phyloP scores from a whole-genome alignment of 495 filamentous ascomycete genomes.

The Penicillium paradoxum region DNA sequence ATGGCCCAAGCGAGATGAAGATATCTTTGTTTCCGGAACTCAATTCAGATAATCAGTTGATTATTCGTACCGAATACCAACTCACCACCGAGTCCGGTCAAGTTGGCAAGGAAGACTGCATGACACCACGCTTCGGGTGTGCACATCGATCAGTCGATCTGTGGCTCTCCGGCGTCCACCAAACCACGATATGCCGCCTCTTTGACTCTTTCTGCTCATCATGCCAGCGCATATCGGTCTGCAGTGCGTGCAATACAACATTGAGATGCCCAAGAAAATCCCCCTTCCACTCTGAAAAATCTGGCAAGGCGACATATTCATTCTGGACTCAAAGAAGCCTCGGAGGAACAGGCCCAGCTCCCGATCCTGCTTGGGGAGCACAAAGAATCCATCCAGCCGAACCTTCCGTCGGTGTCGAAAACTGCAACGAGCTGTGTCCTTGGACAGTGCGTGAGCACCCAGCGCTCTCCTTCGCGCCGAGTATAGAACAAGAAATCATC shows the following conservation, averaged over 20 bases:
- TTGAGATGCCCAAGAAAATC: constrained; percentile 39
- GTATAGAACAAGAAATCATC: constrained; percentile 35
- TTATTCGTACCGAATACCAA: constrained; percentile 40
- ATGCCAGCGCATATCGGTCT: constrained; percentile 39
- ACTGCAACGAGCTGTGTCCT: constrained; percentile 42
- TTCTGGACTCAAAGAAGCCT: constrained; percentile 41
- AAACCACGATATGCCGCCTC: constrained; percentile 38
- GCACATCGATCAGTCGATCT: constrained; percentile 44
- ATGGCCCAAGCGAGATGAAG: constrained; percentile 37
- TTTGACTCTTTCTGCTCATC: constrained; percentile 36
- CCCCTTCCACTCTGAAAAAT: constrained; percentile 23
- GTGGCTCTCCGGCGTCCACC: constrained; percentile 42
- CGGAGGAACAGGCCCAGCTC: constrained; percentile 25
- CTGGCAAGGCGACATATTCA: constrained; percentile 30
- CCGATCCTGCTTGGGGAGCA: constrained; percentile 31
- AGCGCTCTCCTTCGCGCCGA: constrained; percentile 30
- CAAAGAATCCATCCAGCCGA: constrained; percentile 44
- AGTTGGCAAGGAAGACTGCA: constrained; percentile 40
- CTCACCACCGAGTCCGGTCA: constrained; percentile 35
- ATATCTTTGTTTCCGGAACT: constrained; percentile 38
- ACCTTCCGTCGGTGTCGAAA: constrained; percentile 32
- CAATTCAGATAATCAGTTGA: constrained; percentile 29
- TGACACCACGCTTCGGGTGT: constrained; percentile 45
- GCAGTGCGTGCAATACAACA: constrained; percentile 35
- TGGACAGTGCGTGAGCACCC: constrained; percentile 44